Base-by-base conservation (phyloP, 345 rosid species). In the Eucalyptus guilfoylei region DNA sequence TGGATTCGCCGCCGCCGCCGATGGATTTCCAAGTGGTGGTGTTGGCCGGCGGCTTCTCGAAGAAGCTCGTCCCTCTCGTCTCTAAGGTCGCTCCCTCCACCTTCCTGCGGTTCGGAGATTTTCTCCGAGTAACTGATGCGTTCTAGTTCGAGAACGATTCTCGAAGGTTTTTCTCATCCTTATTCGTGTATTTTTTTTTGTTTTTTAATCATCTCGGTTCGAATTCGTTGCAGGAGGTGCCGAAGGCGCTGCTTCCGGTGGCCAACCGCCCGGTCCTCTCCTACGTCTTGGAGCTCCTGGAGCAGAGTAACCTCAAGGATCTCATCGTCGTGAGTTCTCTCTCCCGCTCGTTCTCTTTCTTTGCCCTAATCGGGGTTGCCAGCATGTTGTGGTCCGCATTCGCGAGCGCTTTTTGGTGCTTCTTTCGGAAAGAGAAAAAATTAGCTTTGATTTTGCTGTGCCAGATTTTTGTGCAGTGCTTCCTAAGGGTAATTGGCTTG, bases 21-120 rank as follows among this genome's bases (percentile, higher is more conserved):
- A 97, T 97, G 99, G 98, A 96, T 94, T 96, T 97, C 76, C 99
- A 96, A 89, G 99, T 97, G 48, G 99, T 96, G 37, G 94, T 97
- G 85, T 91, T 96, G 40, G 99, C 99, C 87, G 98, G 99, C 83
- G 99, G 98, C 88, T 91, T 92, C 91, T 95, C 99, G 8, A 95
- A 92, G 92, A 93, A 94, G 85, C 95, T 96, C 16, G 92, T 92
- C 21, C 99, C 99, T 32, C 93, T 98, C 62, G 98, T 98, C 91
- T 96, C 97, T 86, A 95, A 96, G 97, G 99, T 97, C 14, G 7
- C 86, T 87, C 76, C 32, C 32, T 76, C 54, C 16, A 24, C n/a
- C 69, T 62, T 72, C 67, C 62, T 11, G 6, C 34, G 44, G 45
- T 52, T 52, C 17, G 12, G 42, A 76, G 85, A 40, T 9, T 80